Conservation (phyloP, 129 eudicot genomes). For the Solidago caesia region DNA sequence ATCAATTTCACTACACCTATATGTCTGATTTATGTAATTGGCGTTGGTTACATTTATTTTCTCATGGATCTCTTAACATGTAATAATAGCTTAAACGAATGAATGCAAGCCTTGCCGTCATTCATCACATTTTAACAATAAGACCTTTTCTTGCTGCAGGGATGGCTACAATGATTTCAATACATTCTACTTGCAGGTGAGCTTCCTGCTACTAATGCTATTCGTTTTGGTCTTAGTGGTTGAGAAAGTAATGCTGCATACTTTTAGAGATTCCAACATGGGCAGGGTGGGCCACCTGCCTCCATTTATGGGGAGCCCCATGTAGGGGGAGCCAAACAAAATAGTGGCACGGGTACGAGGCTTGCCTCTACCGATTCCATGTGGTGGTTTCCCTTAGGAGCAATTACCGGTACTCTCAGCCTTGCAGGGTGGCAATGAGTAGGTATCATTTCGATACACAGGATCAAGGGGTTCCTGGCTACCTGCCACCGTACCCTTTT, state of each 20-base stretch:
- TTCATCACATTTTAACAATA: background rate
- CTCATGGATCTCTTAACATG: background rate
- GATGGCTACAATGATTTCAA: constrained; percentile 15
- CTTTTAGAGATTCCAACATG: no score
- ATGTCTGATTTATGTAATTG: background rate
- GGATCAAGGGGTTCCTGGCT: no score
- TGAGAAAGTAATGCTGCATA: background rate
- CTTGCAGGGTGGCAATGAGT: no score
- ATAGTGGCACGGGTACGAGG: no score
- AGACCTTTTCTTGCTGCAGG: constrained; percentile 2
- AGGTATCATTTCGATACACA: no score
- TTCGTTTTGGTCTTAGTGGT: constrained; percentile 11
- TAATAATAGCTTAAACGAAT: background rate
- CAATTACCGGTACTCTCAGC: no score
- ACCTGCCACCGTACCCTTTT: no score
- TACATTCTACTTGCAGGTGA: constrained; percentile 9
- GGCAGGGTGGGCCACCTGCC: no score
- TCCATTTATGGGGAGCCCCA: no score
- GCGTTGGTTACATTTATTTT: background rate
- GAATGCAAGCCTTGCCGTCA: background rate
- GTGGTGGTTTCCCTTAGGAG: no score
- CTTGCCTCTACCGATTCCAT: no score
- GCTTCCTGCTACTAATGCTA: background rate
- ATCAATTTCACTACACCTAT: background rate
- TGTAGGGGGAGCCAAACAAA: no score